Conservation (phyloP, 345 rosid species). For the Xanthoceras sorbifolium region DNA sequence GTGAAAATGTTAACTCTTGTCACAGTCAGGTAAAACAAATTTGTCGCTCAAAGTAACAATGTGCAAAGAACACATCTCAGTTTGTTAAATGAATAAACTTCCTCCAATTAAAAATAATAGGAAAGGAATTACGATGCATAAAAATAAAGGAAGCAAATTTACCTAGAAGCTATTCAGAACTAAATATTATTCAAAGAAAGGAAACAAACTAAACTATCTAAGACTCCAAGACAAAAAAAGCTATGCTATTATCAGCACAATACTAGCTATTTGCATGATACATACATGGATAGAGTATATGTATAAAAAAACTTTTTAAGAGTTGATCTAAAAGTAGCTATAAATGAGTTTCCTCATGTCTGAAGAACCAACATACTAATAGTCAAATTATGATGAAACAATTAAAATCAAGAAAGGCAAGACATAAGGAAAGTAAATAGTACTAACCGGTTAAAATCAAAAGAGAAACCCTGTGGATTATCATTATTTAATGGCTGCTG, state of each 20-base stretch:
- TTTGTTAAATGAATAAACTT: background rate
- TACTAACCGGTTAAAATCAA: conserved; percentile 38
- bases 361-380: conserved; percentile 4
- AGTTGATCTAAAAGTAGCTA: background rate
- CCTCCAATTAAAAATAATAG: background rate
- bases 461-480: conserved; percentile 33
- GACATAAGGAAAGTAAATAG: conserved; percentile 9
- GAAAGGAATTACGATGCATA: background rate
- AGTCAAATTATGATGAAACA: background rate
- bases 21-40: conserved; percentile 10
- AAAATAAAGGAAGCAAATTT: background rate
- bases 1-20: background rate
- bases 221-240: background rate
- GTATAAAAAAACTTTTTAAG: background rate
- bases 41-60: background rate
- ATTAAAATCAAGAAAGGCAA: background rate
- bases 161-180: background rate
- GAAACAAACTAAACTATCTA: background rate
- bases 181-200: background rate
- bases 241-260: background rate
- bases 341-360: conserved; percentile 1
- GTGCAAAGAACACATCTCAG: background rate
- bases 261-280: background rate
- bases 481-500: conserved; percentile 27
- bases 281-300: too few species aligned